A percentile compares a stretch with the other conserved stretches of the same genome.
Evolutionary conservation across 2,329 filamentous ascomycete genomes (phyloP).

Genomic region (Fusarium temperatum): DNA sequence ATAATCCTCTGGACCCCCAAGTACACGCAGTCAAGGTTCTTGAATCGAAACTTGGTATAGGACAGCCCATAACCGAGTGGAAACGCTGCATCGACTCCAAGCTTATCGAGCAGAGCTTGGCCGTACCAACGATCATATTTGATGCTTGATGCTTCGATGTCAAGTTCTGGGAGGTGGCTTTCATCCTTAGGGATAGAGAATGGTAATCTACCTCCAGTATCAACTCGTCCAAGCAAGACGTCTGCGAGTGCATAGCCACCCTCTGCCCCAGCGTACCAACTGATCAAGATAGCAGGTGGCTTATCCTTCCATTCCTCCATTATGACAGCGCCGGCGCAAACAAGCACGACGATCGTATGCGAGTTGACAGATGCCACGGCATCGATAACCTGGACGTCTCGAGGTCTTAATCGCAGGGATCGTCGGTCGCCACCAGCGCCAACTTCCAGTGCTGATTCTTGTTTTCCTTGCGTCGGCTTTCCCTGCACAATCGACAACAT

Average conservation of each 20-base stretch:
- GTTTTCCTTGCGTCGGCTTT: neutral
- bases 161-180: slow-evolving; percentile 20
- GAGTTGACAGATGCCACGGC: slow-evolving; percentile 13
- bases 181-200: slow-evolving; percentile 26
- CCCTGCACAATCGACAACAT: neutral
- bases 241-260: slow-evolving; percentile 30
- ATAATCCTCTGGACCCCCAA: neutral
- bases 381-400: slow-evolving; percentile 27
- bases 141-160: slow-evolving; percentile 19
- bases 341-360: slow-evolving; percentile 12
- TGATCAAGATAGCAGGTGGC: slow-evolving; percentile 11
- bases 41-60: slow-evolving; percentile 20
- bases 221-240: slow-evolving; percentile 12
- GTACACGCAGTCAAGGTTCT: neutral
- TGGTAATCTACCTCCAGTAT: slow-evolving; percentile 21
- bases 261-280: slow-evolving; percentile 35
- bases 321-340: slow-evolving; percentile 32
- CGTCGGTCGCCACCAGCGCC: slow-evolving; percentile 30
- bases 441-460: neutral
- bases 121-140: slow-evolving; percentile 32
- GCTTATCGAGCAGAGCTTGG: slow-evolving; percentile 27
- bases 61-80: slow-evolving; percentile 36
- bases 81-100: slow-evolving; percentile 14
- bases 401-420: slow-evolving; percentile 10
- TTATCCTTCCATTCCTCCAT: slow-evolving; percentile 30